phyloP scores from a whole-genome alignment of 2,329 filamentous ascomycete genomes.

The Aspergillus novoparasiticus region DNA sequence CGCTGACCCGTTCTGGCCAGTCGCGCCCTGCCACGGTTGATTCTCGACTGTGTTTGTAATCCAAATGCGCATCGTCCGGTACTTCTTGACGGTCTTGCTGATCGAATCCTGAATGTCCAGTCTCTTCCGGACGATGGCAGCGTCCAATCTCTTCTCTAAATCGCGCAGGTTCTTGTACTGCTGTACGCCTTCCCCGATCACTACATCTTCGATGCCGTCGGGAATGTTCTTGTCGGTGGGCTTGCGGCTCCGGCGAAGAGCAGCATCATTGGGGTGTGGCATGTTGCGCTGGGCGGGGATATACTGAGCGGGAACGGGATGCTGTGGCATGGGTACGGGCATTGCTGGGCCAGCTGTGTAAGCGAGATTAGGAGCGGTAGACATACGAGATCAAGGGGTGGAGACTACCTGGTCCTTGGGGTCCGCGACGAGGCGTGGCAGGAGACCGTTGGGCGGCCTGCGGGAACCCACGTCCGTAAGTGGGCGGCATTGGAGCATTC shows the following conservation, averaged over 20 bases:
- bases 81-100: slow-evolving; percentile 73
- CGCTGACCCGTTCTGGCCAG: slow-evolving; percentile 75
- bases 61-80: slow-evolving; percentile 87
- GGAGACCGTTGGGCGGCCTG: slow-evolving; percentile 44
- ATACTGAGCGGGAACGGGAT: slow-evolving; percentile 42
- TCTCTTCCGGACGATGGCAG: slow-evolving; percentile 90
- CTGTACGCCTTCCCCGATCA: slow-evolving; percentile 78
- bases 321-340: slow-evolving; percentile 40
- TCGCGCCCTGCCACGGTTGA: slow-evolving; percentile 90
- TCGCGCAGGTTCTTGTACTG: slow-evolving; percentile 84
- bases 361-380: slow-evolving; percentile 19
- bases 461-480: slow-evolving; percentile 45
- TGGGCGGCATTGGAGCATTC: slow-evolving; percentile 46
- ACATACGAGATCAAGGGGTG: slow-evolving; percentile 13
- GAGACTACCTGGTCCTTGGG: slow-evolving; percentile 40
- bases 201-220: slow-evolving; percentile 80
- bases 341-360: slow-evolving; percentile 31
- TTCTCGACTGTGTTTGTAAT: slow-evolving; percentile 93
- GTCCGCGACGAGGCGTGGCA: slow-evolving; percentile 45
- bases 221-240: slow-evolving; percentile 95
- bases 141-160: slow-evolving; percentile 84
- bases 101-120: slow-evolving; percentile 85
- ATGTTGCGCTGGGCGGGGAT: slow-evolving; percentile 41
- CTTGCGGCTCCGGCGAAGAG: slow-evolving; percentile 80
- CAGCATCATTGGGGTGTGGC: slow-evolving; percentile 46